Evolutionary conservation across 192 early-diverging fungal species (phyloP), one percentile per base, ranked within the genome.

Genomic region (Backusella tuberculispora): DNA sequence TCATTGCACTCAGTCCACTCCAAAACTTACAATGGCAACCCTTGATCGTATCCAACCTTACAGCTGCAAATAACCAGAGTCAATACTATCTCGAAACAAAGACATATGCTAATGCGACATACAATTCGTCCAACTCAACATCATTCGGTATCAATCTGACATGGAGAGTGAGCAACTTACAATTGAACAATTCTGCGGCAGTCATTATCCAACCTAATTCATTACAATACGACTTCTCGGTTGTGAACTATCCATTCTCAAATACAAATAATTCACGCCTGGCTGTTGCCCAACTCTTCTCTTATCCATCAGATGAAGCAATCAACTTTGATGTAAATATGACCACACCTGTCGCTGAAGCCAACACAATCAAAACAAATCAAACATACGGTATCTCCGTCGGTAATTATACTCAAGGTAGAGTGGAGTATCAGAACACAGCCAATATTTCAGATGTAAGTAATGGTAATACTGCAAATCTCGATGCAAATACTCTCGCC

Each of bases 401-500:
- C 40, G 81, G 81, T 48, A 29, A 73, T 3, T 83, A 79, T 68
- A 74, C 75, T 34, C 75, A 83, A 68, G 81, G 81, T 47, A 74
- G 81, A 15, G 41, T 79, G 10, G 81, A 83, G 47, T 83, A 76
- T 26, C 74, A 69, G 13, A 65, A 65, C 2, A 64, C 74, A 13
- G 65, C 74, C 5, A 79, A 74, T 38, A 42, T 79, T n/a, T 71
- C 70, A 15, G 75, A 78, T 41, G 56, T 73, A 0, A 72, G 45
- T 24, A 10, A 6, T 7, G 24, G 4, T 64, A 46, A 40, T 1
- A 48, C 63, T 5, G 74, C 68, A 26, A 46, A 2, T 10, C 26
- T 79, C 19, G 56, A 74, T 24, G 47, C 75, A 1, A 53, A 17
- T 10, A 41, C 45, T 5, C 37, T 73, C 12, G 56, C 56, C 19